A percentile compares a stretch with the other conserved stretches of the same genome.
Conservation (phyloP, 306 rosid species). For the Crataegus laevigata region DNA sequence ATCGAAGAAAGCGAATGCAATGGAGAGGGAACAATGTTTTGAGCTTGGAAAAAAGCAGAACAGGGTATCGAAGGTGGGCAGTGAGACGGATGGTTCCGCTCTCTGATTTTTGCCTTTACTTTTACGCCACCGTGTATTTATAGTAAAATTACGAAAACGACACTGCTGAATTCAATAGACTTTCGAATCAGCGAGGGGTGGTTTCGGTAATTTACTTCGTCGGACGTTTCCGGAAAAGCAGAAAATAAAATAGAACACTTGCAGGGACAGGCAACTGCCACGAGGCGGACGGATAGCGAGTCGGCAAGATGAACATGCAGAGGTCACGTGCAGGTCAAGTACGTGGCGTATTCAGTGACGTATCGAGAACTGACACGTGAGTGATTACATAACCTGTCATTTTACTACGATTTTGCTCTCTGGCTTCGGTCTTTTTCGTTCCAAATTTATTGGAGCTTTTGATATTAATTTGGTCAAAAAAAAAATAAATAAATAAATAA, state of each 20-base stretch:
- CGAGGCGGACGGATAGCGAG: neutral
- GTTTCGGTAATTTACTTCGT: constrained; percentile 3
- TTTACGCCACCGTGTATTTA: neutral
- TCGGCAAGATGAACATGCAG: neutral
- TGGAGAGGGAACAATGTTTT: too few species aligned
- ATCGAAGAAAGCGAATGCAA: neutral
- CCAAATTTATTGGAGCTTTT: too few species aligned
- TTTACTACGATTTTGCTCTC: neutral
- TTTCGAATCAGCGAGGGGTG: neutral
- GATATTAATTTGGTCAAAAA: too few species aligned
- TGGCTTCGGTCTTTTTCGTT: neutral
- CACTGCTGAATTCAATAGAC: neutral
- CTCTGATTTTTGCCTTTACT: neutral
- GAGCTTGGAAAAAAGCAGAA: neutral
- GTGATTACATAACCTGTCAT: neutral
- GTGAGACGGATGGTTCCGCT: too few species aligned
- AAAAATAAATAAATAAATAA: too few species aligned
- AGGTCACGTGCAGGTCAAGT: neutral
- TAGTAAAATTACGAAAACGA: neutral
- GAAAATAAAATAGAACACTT: neutral
- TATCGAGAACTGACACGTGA: neutral
- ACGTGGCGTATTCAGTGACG: neutral
- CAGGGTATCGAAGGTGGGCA: neutral
- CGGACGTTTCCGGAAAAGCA: too few species aligned
- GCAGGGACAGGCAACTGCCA: neutral